phyloP scores from a whole-genome alignment of 805 yeast genomes.

The Metschnikowia matae region DNA sequence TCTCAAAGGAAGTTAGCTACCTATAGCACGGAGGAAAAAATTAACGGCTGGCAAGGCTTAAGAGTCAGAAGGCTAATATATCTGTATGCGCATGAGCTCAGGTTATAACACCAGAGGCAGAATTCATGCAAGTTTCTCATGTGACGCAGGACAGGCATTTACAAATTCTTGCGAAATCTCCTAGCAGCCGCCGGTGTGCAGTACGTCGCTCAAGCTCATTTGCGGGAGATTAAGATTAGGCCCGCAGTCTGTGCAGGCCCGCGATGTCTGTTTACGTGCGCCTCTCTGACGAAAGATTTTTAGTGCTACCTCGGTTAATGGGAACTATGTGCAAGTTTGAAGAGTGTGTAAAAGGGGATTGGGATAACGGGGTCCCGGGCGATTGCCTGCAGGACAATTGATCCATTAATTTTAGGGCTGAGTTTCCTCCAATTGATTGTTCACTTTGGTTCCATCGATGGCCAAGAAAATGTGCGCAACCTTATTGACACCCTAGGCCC shows the following conservation, averaged over 20 bases:
- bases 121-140: slow-evolving; percentile 1
- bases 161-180: slow-evolving; percentile 1
- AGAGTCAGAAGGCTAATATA: background rate
- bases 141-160: slow-evolving; percentile 4
- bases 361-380: no score
- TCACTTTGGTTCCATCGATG: background rate
- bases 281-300: background rate
- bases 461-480: slow-evolving; percentile 2
- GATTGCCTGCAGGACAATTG: no score
- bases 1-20: background rate
- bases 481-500: background rate
- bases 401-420: no score
- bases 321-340: background rate
- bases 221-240: slow-evolving; percentile 14
- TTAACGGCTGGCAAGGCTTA: slow-evolving; percentile 1
- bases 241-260: background rate
- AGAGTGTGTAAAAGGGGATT: no score
- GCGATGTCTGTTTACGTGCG: slow-evolving; percentile 1
- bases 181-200: slow-evolving; percentile 7
- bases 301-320: background rate
- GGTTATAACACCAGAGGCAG: slow-evolving; percentile 1
- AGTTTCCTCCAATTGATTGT: background rate
- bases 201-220: slow-evolving; percentile 12
- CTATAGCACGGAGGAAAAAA: background rate
- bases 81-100: slow-evolving; percentile 1